Evolutionary conservation across 192 early-diverging fungal species (phyloP).

Genomic region (Umbelopsis sp.): DNA sequence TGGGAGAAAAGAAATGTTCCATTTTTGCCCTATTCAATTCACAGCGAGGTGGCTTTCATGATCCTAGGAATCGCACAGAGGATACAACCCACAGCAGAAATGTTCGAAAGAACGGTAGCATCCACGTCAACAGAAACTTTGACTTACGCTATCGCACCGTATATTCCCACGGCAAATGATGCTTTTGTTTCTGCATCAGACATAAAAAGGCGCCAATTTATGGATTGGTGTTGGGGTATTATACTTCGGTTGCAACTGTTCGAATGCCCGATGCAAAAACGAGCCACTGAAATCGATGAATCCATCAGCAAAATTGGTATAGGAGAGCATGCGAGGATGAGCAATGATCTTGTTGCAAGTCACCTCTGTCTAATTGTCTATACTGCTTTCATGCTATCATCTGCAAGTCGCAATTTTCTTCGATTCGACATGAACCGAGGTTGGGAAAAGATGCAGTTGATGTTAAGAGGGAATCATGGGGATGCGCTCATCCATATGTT

Average conservation of each 20-base stretch:
- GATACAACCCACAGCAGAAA: constrained; percentile 27
- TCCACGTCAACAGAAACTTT: constrained; percentile 6
- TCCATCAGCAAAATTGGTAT: constrained; percentile 37
- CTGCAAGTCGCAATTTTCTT: constrained; percentile 48
- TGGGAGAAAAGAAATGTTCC: constrained; percentile 25
- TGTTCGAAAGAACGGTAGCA: not conserved
- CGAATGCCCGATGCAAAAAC: constrained; percentile 26
- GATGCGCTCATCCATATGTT: constrained; percentile 35
- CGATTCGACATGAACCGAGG: constrained; percentile 41
- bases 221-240: constrained; percentile 52
- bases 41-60: constrained; percentile 40
- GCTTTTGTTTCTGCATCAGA: constrained; percentile 1
- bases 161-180: constrained; percentile 18
- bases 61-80: constrained; percentile 33
- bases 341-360: constrained; percentile 27
- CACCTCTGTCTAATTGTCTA: constrained; percentile 44
- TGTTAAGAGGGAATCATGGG: constrained; percentile 38
- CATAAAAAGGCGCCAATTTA: constrained; percentile 31
- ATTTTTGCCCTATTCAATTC: constrained; percentile 29
- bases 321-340: constrained; percentile 23
- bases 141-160: constrained; percentile 1
- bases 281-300: constrained; percentile 25
- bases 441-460: constrained; percentile 42
- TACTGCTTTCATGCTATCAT: constrained; percentile 44
- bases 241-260: constrained; percentile 36